Evolutionary conservation across 2,329 filamentous ascomycete species (phyloP).

Genomic region (Talaromyces albobiverticillius): DNA sequence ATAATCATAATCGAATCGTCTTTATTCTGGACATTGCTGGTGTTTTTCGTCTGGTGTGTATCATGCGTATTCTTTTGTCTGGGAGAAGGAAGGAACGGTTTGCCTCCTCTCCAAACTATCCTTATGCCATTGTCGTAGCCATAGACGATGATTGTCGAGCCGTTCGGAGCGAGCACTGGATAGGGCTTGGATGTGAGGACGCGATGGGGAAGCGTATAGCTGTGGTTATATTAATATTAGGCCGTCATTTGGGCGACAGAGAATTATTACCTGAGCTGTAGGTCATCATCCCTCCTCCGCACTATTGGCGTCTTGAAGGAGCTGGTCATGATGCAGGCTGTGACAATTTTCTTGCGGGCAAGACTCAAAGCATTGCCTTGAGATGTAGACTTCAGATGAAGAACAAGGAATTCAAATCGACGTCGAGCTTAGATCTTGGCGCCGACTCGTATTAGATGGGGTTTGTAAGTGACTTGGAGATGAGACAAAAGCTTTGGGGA

Average conservation of each 20-base stretch:
- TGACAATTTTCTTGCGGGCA: neutral
- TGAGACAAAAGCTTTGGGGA: conserved; percentile 2
- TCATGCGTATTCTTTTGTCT: conserved; percentile 22
- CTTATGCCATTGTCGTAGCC: conserved; percentile 58
- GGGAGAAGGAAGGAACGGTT: conserved; percentile 38
- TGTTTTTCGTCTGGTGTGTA: conserved; percentile 18
- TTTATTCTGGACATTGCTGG: conserved; percentile 21
- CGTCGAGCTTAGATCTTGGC: neutral
- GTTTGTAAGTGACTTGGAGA: neutral
- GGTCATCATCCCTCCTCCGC: conserved; percentile 35
- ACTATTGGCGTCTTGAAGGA: conserved; percentile 37
- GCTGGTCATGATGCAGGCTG: conserved; percentile 28
- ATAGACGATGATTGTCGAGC: conserved; percentile 60
- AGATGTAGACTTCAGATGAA: neutral
- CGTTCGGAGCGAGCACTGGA: conserved; percentile 57
- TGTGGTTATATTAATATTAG: conserved; percentile 27
- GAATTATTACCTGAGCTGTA: conserved; percentile 43
- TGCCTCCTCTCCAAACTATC: conserved; percentile 60
- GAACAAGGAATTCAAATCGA: neutral
- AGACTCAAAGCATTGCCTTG: conserved; percentile 8
- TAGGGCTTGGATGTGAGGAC: conserved; percentile 57
- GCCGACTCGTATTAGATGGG: neutral
- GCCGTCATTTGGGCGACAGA: neutral
- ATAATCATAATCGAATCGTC: conserved; percentile 54
- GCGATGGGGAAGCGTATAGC: conserved; percentile 60